Conservation (phyloP, 257 asterid genomes). For the Gynochthodes officinalis region DNA sequence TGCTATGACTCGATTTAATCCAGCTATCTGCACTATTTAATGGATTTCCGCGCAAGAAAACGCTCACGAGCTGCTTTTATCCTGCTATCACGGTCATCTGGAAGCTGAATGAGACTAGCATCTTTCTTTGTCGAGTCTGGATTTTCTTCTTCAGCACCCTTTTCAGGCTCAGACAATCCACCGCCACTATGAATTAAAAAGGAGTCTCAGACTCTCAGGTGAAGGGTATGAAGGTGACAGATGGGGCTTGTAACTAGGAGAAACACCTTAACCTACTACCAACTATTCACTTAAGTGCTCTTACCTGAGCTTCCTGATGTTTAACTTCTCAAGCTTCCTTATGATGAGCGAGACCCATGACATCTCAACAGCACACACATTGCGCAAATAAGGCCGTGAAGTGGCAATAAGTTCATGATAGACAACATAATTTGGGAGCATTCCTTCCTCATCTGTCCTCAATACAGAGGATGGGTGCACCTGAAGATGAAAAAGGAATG, state of each 20-base stretch:
- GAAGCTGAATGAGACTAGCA: constrained; percentile 25
- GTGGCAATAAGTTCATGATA: constrained; percentile 86
- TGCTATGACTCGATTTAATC: background rate
- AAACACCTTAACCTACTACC: background rate
- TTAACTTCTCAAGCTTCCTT: constrained; percentile 59
- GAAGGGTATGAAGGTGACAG: constrained; percentile 1
- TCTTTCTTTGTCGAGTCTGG: constrained; percentile 26
- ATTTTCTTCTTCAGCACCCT: constrained; percentile 30
- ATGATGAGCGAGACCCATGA: constrained; percentile 74
- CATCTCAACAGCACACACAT: constrained; percentile 82
- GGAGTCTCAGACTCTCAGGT: constrained; percentile 8
- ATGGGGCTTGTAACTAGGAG: background rate
- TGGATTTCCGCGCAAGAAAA: constrained; percentile 37
- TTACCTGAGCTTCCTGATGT: constrained; percentile 72
- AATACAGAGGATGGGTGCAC: constrained; percentile 86
- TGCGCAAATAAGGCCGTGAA: constrained; percentile 80
- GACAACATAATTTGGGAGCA: constrained; percentile 74
- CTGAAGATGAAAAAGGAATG: constrained; percentile 28
- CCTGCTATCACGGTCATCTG: constrained; percentile 31
- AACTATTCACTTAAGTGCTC: background rate
- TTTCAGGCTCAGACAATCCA: constrained; percentile 33
- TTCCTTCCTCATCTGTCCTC: constrained; percentile 79
- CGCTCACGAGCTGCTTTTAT: constrained; percentile 45
- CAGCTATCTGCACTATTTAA: background rate
- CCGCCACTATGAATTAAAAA: constrained; percentile 43